Evolutionary conservation across 176 grass and related monocot genomes (phyloP), one percentile per base, ranked within the genome.

Genomic region (Triticum timopheevii): DNA sequence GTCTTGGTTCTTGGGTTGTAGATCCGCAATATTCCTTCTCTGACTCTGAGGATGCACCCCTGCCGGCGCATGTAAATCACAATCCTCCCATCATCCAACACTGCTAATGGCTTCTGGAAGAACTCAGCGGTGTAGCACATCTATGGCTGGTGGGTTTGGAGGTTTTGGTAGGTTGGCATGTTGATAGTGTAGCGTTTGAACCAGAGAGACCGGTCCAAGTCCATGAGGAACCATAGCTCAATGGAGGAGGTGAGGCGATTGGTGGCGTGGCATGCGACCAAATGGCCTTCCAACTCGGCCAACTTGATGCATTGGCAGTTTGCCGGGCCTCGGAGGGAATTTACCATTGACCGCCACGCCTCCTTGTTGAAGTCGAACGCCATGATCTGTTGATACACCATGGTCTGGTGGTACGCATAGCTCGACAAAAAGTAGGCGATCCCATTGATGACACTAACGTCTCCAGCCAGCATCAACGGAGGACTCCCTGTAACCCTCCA

Each of bases 401-500:
- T 40, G 38, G 1, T 44, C 40, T 44, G 40, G 9, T 11, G 40
- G 40, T 44, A 44, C 40, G 2, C 40, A 47, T 47, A 47, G 44
- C 12, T 47, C 12, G 44, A 36, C 8, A 38, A 0, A 22, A 38
- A 38, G 17, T 70, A 70, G 34, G 34, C 68, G 3, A 70, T 9
- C 3, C 17, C 34, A 2, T 70, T 22, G 68, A 70, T n/a, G 8
- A 39, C 34, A 3, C 4, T 5, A 1, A 15, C 45, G 45, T 0
- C 45, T 49, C 45, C 13, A 15, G 1, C 0, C 3, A 70, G 0
- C 9, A 0, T 11, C 4, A 11, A 22, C 0, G 34, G 34, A 39
- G 68, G 19, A 17, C 9, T 38, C 34, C 0, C 1, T 9, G 19
- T n/a, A 2, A n/a, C 34, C 34, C 19, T 70, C 68, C 68, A 70